Percentiles rank a stretch among this genome's conserved stretches.
Conservation (phyloP, 2,329 filamentous ascomycete species). For the Fusarium robinianum region DNA sequence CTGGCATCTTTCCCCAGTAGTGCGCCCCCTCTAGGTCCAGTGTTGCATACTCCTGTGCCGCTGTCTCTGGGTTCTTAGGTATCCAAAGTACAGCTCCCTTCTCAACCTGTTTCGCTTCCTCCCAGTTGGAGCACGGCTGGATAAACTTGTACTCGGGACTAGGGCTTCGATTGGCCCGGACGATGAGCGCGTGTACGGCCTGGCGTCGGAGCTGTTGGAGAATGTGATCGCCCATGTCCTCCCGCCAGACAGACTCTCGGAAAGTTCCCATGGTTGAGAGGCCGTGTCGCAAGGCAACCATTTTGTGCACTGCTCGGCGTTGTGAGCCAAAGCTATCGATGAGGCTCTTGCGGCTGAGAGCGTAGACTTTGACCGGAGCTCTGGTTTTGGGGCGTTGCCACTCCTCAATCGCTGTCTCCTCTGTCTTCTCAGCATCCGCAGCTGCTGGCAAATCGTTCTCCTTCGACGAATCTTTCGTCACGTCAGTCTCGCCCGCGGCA, state of each 20-base stretch:
- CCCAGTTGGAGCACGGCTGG: slow-evolving; percentile 49
- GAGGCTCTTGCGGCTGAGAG: slow-evolving; percentile 17
- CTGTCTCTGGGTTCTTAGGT: slow-evolving; percentile 25
- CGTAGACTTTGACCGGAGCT: no score
- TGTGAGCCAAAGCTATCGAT: slow-evolving; percentile 1
- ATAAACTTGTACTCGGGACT: slow-evolving; percentile 45
- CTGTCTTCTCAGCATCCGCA: no score
- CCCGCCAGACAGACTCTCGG: slow-evolving; percentile 41
- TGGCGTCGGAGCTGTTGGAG: slow-evolving; percentile 55
- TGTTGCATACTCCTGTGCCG: slow-evolving; percentile 49
- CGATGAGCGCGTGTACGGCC: slow-evolving; percentile 51
- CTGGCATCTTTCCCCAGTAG: slow-evolving; percentile 48
- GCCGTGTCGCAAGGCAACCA: slow-evolving; percentile 35
- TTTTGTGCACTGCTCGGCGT: no score
- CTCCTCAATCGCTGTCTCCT: no score
- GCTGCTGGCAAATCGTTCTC: no score
- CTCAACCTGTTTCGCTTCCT: slow-evolving; percentile 46
- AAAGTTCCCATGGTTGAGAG: slow-evolving; percentile 28
- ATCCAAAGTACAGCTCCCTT: slow-evolving; percentile 53
- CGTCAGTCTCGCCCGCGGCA: no score
- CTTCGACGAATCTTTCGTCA: no score
- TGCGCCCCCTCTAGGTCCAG: slow-evolving; percentile 45
- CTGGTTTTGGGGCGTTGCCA: no score
- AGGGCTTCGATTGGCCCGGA: slow-evolving; percentile 15
- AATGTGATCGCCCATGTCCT: slow-evolving; percentile 60